phyloP scores from a whole-genome alignment of 2,329 filamentous ascomycete genomes.

The Decorospora gaudefroyi region DNA sequence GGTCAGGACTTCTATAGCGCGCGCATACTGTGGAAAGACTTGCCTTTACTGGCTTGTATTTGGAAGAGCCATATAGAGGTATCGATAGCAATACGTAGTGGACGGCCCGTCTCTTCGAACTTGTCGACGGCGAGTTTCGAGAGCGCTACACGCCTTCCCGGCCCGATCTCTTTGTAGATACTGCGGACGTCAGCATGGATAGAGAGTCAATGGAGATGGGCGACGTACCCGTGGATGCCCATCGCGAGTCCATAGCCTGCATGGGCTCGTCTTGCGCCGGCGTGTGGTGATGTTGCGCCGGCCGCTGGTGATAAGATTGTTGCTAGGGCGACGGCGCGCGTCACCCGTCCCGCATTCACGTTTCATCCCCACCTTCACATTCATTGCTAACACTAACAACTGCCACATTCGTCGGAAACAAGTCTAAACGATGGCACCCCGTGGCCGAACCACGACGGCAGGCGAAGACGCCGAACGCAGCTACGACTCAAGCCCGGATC shows the following conservation, averaged over 20 bases:
- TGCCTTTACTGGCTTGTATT: constrained; percentile 77
- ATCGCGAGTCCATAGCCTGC: constrained; percentile 36
- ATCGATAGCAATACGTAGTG: constrained; percentile 87
- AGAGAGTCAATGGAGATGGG: background rate
- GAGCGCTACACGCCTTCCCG: constrained; percentile 77
- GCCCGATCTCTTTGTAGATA: constrained; percentile 87
- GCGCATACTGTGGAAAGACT: constrained; percentile 2
- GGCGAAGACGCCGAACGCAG: constrained; percentile 28
- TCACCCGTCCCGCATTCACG: constrained; percentile 20
- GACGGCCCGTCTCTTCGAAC: constrained; percentile 69
- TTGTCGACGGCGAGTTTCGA: constrained; percentile 80
- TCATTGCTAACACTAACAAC: constrained; percentile 18
- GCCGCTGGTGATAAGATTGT: constrained; percentile 37
- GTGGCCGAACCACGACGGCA: constrained; percentile 20
- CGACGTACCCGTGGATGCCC: constrained; percentile 48
- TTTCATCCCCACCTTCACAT: constrained; percentile 21
- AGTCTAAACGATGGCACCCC: constrained; percentile 31
- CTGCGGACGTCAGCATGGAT: constrained; percentile 54
- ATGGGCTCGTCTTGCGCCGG: constrained; percentile 12
- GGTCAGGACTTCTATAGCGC: constrained; percentile 16
- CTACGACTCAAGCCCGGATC: constrained; percentile 47
- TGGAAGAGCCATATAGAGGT: constrained; percentile 98
- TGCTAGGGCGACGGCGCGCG: constrained; percentile 34
- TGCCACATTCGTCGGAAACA: constrained; percentile 11
- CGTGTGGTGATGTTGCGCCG: constrained; percentile 22